Evolutionary conservation across 2,329 filamentous ascomycete genomes (phyloP).

Genomic region (Monilinia aucupariae): DNA sequence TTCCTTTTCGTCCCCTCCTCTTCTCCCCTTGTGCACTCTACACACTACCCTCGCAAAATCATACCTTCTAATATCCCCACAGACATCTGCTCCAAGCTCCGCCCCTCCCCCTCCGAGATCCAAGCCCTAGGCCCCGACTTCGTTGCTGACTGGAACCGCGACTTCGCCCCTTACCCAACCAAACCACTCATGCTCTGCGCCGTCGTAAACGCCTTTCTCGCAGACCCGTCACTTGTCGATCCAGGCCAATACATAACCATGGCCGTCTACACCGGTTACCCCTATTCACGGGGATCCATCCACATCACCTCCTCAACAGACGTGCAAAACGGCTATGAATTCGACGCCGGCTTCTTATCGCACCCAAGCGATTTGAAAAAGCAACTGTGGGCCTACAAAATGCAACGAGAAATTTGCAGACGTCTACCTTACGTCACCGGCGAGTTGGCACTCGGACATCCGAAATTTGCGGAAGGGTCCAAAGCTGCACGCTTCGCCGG

Average conservation of each 20-base stretch:
- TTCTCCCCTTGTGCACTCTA: background rate
- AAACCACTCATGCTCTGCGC: slow-evolving; percentile 46
- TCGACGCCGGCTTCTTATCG: slow-evolving; percentile 52
- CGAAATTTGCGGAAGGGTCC: slow-evolving; percentile 41
- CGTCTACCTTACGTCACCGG: slow-evolving; percentile 49
- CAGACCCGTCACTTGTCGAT: slow-evolving; percentile 38
- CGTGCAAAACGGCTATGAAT: slow-evolving; percentile 45
- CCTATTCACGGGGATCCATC: slow-evolving; percentile 55
- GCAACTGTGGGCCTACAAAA: slow-evolving; percentile 60
- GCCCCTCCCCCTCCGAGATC: slow-evolving; percentile 51
- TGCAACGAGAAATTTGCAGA: slow-evolving; percentile 54
- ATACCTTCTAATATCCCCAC: background rate
- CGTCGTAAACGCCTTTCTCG: slow-evolving; percentile 43
- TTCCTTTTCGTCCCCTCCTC: no score
- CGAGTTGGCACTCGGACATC: slow-evolving; percentile 41
- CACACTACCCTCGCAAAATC: no score
- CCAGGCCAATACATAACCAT: slow-evolving; percentile 48
- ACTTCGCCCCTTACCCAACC: slow-evolving; percentile 41
- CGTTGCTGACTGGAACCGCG: slow-evolving; percentile 48
- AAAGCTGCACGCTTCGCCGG: slow-evolving; percentile 35
- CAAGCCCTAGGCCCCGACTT: slow-evolving; percentile 47
- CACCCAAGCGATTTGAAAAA: slow-evolving; percentile 53
- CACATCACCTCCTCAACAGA: slow-evolving; percentile 48
- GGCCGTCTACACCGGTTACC: slow-evolving; percentile 52
- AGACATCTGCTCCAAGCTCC: slow-evolving; percentile 52